Base-by-base conservation (phyloP, 768 basidiomycete species). In the Pholiota microspora region DNA sequence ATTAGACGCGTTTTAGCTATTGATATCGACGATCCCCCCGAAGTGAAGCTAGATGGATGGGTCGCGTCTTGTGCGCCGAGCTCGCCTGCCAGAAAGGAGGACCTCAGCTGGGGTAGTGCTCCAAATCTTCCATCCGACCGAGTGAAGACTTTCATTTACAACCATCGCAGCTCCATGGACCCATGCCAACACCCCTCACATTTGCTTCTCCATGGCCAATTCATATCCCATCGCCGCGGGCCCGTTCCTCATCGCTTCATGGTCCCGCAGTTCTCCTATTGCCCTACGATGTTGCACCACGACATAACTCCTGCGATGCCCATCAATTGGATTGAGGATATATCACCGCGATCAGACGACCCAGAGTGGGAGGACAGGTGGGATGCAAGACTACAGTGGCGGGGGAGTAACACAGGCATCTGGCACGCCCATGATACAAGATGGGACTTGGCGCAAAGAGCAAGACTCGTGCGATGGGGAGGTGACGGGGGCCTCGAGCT, bases 391-490 rank as follows among this genome's bases (percentile, higher is more conserved):
- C 53, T 90, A 44, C 74, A 81, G 49, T 92, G 89, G 89, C 71
- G 89, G 21, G 89, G 89, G 3, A 79, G 80, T 25, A 89, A 83
- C 24, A 90, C 88, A 3, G 88, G 89, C 23, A 85, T 82, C 1
- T 74, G 69, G 65, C 79, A 79, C 49, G 67, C 65, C 2, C 55
- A 61, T 2, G 54, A 65, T 7, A 66, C 69, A 32, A 60, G 71
- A 32, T 85, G 85, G 85, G 59, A 60, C 18, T 23, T 61, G 2
- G 44, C 58, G 1, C 62, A 63, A 18, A 50, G 62, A 2, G 42
- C 56, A 16, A 36, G 62, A 28, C 54, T 63, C 1, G 60, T 63
- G 18, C 31, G 45, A 10, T 63, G 62, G 62, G 54, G 55, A 0
- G 58, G 56, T 4, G 60, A 61, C 13, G 57, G 57, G 49, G 44